Evolutionary conservation across 768 basidiomycete species (phyloP), one percentile per base, ranked within the genome.

Genomic region (Boletus reticuloceps): DNA sequence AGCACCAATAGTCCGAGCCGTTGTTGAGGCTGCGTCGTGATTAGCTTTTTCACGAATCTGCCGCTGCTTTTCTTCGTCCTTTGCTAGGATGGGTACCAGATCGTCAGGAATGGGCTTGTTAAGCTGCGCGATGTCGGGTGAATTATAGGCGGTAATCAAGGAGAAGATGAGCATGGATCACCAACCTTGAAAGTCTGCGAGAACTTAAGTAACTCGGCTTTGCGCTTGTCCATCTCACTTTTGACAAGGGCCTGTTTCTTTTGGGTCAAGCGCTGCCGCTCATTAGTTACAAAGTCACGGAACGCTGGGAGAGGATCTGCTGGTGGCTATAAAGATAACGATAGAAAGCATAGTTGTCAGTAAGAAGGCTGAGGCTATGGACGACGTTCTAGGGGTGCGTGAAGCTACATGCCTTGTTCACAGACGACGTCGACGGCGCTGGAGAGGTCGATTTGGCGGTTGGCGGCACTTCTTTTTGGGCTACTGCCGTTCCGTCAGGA

Each of bases 21-120:
- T 76, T 3, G 75, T 40, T 1, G 90, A 85, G 20, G 78, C 61
- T 4, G 91, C 88, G 58, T 93, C 91, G 47, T 79, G 75, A 42
- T 70, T 74, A 17, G 89, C 82, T 70, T 89, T 94, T 71, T 91
- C 91, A 55, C 80, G 79, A 69, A 97, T 95, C 47, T 76, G 79
- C 56, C 83, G 83, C 65, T 95, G 92, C 74, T 91, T 96, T 50
- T 89, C 88, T 70, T 92, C 91, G 65, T 96, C 92, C 74, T 97
- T 98, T 40, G 96, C 88, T 22, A 98, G 75, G 65, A 98, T 94
- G 4, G 89, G 82, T 17, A 98, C 88, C 49, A 98, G 82, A 67
- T 98, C 96, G 29, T 93, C 91, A 14, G 96, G 95, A 59, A 98
- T 94, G 17, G 92, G 93, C 69, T 94, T 89, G 69, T 95, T 96